These are phyloP conservation scores for Selenicereus undatus DNA, from an alignment of 148 eudicot genomes.

Conservation along the genomic window DNA sequence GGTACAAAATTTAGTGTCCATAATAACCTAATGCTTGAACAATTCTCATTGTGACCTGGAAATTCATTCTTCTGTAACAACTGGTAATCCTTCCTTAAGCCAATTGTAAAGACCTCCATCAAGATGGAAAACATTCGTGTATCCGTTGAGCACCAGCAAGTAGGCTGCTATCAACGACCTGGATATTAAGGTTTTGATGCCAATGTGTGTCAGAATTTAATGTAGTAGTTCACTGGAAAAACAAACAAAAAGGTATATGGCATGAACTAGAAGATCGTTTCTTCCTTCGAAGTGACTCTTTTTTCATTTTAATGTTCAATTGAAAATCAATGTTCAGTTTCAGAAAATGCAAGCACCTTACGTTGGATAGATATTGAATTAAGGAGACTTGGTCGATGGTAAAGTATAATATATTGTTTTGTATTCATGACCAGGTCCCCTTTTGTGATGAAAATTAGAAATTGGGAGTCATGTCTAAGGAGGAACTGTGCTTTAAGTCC, in stretches of 20 bases:
- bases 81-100: slow-evolving; percentile 76
- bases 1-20: slow-evolving; percentile 26
- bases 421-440: background rate
- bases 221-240: background rate
- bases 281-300: background rate
- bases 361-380: background rate
- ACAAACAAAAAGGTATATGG: background rate
- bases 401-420: background rate
- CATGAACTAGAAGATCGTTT: background rate
- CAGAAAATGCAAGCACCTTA: background rate
- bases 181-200: slow-evolving; percentile 24
- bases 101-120: slow-evolving; percentile 90
- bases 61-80: slow-evolving; percentile 48
- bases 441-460: too few relatives aligned
- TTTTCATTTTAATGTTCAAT: background rate
- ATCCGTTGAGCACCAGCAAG: slow-evolving; percentile 90
- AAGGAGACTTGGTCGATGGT: background rate
- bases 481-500: too few relatives aligned
- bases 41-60: slow-evolving; percentile 2
- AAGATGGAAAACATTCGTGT: slow-evolving; percentile 78
- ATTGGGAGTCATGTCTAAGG: too few relatives aligned
- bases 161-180: slow-evolving; percentile 99
- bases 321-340: background rate
- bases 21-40: slow-evolving; percentile 12
- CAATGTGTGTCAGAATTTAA: background rate